Evolutionary conservation across 768 basidiomycete species (phyloP), one percentile per base, ranked within the genome.

Genomic region (Lactarius indigo): DNA sequence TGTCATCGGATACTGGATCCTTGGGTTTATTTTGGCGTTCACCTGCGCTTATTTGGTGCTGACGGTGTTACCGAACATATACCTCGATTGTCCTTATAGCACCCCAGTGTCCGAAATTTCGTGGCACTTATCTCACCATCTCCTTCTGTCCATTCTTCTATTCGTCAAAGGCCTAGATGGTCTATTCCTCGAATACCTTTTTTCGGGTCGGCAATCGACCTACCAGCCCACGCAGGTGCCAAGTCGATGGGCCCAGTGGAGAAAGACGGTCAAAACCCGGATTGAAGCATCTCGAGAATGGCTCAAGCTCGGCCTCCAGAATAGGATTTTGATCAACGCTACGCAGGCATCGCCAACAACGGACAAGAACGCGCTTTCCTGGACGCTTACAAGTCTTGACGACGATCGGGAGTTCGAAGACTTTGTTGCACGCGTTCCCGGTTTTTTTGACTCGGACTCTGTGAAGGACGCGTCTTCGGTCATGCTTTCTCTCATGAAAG

Each of bases 351-450:
- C 57, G 3, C 52, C 33, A 20, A 30, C 20, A 33, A 50, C 37
- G 30, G 64, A 64, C 28, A 28, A 33, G 18, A 4, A 33, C 18
- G 50, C 64, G 5, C 57, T 64, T 31, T 13, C 47, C 57, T 64
- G 64, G 64, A 64, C 57, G 13, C 64, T 64, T 37, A 64, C 64
- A 2, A 13, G 18, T 12, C 64, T 64, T 20, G 64, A 52, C 2
- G 57, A 35, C 10, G 64, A 64, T 2, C n/a, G 50, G 18, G 64
- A 59, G 26, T 37, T 64, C 33, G 57, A 64, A 52, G 47, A 64
- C 28, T 64, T 64, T 31, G 57, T 52, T 1, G 57, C 57, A 39
- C 64, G 64, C 7, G 50, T 64, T 1, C 64, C 64, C 9, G 57
- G 63, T 1, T 64, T 59, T n/a, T 64, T 64, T 2, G 57, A 64